Conservation (phyloP, 345 rosid genomes). For the Jatropha curcas region DNA sequence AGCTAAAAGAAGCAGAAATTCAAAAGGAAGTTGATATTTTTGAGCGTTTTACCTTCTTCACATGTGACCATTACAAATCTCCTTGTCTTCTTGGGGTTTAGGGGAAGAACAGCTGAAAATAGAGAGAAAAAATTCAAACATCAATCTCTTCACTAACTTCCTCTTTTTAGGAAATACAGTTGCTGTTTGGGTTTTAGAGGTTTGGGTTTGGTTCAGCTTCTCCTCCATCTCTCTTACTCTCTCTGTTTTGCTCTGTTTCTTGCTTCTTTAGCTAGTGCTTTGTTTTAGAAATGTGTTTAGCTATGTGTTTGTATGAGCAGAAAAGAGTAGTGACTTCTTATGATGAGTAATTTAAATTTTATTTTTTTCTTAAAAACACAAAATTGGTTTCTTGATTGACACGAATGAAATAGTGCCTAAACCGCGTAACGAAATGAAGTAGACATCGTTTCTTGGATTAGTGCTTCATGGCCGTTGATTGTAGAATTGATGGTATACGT, state of each 20-base stretch:
- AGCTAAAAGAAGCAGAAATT: no score
- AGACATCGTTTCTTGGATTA: no score
- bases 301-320: no score
- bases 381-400: no score
- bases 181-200: neutral
- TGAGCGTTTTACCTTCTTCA: neutral
- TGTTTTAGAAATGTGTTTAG: no score
- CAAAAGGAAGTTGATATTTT: neutral
- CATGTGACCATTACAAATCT: neutral
- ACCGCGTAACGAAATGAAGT: no score
- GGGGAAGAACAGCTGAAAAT: neutral
- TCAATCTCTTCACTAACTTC: slow-evolving; percentile 9
- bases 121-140: slow-evolving; percentile 1
- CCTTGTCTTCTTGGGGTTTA: neutral
- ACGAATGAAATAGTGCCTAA: no score
- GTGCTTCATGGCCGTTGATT: no score
- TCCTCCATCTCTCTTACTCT: neutral
- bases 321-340: no score
- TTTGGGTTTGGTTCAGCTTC: neutral
- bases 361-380: no score
- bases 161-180: neutral
- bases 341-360: no score
- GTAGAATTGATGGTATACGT: no score
- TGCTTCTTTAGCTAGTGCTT: neutral
- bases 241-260: neutral